Conservation (phyloP, 306 rosid genomes). For the Prunus campanulata region DNA sequence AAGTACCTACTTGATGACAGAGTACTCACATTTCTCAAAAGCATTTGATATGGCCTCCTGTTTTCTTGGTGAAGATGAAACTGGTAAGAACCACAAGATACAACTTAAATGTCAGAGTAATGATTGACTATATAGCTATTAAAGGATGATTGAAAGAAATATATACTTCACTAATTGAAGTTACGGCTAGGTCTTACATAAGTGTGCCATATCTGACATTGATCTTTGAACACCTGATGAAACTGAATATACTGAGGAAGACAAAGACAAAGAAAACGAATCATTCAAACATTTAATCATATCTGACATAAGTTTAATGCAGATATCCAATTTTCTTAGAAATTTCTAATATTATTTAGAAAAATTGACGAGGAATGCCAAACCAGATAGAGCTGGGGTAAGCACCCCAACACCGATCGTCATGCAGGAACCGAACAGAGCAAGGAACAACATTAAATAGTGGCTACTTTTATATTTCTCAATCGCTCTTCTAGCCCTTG, state of each 20-base stretch:
- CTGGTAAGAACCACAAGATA: conserved; percentile 40
- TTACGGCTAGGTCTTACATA: conserved; percentile 41
- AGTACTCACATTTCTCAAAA: conserved; percentile 51
- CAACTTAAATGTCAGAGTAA: conserved; percentile 11
- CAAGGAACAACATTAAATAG: conserved; percentile 59
- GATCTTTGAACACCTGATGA: conserved; percentile 69
- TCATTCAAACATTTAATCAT: conserved; percentile 5
- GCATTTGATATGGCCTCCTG: conserved; percentile 32
- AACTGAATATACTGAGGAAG: conserved; percentile 56
- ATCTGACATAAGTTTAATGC: not conserved
- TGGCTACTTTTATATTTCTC: conserved; percentile 58
- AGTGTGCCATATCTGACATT: conserved; percentile 33
- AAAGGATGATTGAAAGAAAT: not conserved
- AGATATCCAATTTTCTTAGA: not conserved
- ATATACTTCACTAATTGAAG: not conserved
- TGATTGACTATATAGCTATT: not conserved
- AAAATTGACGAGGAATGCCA: not conserved
- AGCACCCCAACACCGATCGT: conserved; percentile 70
- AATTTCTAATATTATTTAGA: not conserved
- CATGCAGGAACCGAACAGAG: conserved; percentile 80
- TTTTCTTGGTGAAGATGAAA: conserved; percentile 34
- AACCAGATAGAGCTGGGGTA: conserved; percentile 85
- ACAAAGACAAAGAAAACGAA: conserved; percentile 15
- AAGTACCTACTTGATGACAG: conserved; percentile 3
- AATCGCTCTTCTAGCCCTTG: conserved; percentile 63